A percentile compares a stretch with the other conserved stretches of the same genome.
Conservation (phyloP, 495 filamentous ascomycete genomes). For the Aspergillus sclerotiicarbonarius region DNA sequence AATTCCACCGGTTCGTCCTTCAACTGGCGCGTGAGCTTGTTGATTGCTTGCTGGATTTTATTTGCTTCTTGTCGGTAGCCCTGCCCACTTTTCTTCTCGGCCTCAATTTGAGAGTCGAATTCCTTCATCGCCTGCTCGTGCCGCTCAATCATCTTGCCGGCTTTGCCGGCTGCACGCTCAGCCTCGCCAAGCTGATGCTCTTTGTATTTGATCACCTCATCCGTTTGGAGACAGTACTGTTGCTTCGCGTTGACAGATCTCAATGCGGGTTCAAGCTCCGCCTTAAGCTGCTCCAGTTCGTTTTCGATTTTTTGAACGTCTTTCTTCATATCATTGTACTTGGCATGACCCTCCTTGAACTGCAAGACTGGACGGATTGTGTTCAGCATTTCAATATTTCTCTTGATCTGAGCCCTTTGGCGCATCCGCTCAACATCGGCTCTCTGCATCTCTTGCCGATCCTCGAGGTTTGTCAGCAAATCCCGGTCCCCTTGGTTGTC, state of each 20-base stretch:
- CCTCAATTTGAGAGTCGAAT: constrained; percentile 51
- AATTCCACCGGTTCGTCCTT: constrained; percentile 51
- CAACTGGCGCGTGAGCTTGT: constrained; percentile 44
- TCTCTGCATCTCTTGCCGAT: constrained; percentile 71
- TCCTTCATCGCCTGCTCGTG: constrained; percentile 55
- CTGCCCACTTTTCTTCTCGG: constrained; percentile 53
- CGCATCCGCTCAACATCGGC: constrained; percentile 81
- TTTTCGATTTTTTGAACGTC: constrained; percentile 43
- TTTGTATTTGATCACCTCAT: constrained; percentile 49
- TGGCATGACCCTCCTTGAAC: constrained; percentile 47
- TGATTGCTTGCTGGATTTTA: constrained; percentile 41
- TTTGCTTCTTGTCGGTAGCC: constrained; percentile 50
- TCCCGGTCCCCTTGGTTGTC: constrained; percentile 59
- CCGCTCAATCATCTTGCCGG: constrained; percentile 47
- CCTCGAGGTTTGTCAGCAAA: constrained; percentile 61
- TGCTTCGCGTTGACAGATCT: constrained; percentile 64
- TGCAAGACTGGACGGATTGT: constrained; percentile 61
- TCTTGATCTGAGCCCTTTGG: constrained; percentile 67
- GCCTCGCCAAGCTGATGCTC: constrained; percentile 48
- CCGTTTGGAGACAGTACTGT: constrained; percentile 51
- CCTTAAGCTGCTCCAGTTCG: constrained; percentile 56
- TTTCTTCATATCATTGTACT: constrained; percentile 43
- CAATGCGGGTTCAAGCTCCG: constrained; percentile 65
- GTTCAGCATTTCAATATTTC: constrained; percentile 65
- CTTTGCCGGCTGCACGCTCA: constrained; percentile 51